Evolutionary conservation across 1,284 basidiomycete species (phyloP).

Genomic region (Naganishia albida): DNA sequence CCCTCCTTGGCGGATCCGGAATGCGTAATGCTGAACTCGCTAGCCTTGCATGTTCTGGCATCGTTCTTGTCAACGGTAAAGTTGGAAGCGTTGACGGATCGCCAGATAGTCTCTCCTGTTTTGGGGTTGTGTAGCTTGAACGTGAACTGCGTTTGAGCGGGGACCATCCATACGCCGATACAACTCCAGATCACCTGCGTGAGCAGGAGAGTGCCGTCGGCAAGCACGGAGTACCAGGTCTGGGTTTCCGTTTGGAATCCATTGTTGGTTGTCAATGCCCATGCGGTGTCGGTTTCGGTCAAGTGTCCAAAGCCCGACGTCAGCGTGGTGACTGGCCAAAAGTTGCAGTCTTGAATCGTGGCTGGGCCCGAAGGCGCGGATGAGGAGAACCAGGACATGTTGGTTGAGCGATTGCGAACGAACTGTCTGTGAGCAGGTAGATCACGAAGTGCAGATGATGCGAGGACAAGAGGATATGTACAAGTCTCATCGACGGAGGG

Average conservation of each 20-base stretch:
- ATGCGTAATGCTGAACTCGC: conserved; percentile 81
- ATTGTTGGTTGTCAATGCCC: conserved; percentile 68
- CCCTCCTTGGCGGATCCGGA: conserved; percentile 64
- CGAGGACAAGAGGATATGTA: no score
- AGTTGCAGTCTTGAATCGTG: conserved; percentile 64
- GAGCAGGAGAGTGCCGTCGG: conserved; percentile 80
- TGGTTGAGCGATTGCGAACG: not conserved
- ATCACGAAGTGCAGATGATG: no score
- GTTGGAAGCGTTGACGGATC: conserved; percentile 82
- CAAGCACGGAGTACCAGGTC: conserved; percentile 78
- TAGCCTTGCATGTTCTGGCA: conserved; percentile 84
- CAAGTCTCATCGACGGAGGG: no score
- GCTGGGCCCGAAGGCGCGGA: conserved; percentile 31
- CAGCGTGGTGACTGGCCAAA: conserved; percentile 70
- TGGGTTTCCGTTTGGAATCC: conserved; percentile 95
- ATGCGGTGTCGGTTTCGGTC: conserved; percentile 56
- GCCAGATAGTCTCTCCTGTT: conserved; percentile 79
- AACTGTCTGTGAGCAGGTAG: no score
- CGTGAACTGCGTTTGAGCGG: conserved; percentile 89
- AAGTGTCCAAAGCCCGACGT: conserved; percentile 46
- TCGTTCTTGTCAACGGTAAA: conserved; percentile 66
- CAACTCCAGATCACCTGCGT: conserved; percentile 94
- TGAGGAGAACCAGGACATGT: conserved; percentile 26
- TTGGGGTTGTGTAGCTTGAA: conserved; percentile 86
- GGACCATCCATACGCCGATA: conserved; percentile 63